These are phyloP conservation scores for Geotrichum histeridarum DNA, from an alignment of 1,139 yeast genomes.

Conservation along the genomic window DNA sequence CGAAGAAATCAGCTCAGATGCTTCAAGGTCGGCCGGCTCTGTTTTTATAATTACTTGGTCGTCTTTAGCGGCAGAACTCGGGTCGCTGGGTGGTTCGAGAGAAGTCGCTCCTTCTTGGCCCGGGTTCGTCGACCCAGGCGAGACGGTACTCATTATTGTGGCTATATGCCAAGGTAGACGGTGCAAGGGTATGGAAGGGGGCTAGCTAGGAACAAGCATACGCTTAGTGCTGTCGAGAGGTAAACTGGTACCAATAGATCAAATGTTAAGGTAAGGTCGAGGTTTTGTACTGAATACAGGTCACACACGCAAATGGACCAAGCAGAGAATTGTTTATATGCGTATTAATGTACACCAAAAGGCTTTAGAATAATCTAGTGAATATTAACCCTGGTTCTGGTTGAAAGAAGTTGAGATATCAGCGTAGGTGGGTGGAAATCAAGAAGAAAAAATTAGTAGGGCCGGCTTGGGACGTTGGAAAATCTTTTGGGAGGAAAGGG, in stretches of 20 bases:
- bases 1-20: too few relatives aligned
- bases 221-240: slow-evolving; percentile 1
- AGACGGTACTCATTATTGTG: slow-evolving; percentile 3
- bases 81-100: not conserved
- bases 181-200: not conserved
- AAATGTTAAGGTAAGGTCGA: not conserved
- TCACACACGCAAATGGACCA: too few relatives aligned
- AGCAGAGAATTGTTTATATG: too few relatives aligned
- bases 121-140: not conserved
- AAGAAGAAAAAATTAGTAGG: not conserved
- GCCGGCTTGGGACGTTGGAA: not conserved
- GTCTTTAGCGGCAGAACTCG: not conserved
- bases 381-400: not conserved
- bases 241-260: not conserved
- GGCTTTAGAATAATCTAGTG: too few relatives aligned
- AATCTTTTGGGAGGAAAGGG: slow-evolving; percentile 3
- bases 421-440: not conserved
- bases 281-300: too few relatives aligned
- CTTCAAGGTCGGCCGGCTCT: too few relatives aligned
- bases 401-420: not conserved
- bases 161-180: not conserved
- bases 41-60: not conserved
- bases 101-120: not conserved
- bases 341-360: too few relatives aligned
- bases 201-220: not conserved